Evolutionary conservation across 176 grass and related monocot species (phyloP).

Genomic region (Urochloa ruziziensis): DNA sequence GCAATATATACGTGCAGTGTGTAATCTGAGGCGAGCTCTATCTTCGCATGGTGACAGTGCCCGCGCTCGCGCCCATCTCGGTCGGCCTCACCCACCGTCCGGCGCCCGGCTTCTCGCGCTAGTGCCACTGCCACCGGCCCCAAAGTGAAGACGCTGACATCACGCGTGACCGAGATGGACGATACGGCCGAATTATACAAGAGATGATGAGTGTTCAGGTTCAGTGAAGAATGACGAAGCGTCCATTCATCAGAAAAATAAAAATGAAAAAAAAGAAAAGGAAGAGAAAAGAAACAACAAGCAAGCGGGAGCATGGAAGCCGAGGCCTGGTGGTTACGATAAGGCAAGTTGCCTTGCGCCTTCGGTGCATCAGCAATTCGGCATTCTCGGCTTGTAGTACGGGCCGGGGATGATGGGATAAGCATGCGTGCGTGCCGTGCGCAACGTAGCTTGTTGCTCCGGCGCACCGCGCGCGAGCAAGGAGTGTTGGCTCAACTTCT

Average conservation of each 20-base stretch:
- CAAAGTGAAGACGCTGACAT: background rate
- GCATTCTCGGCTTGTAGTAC: background rate
- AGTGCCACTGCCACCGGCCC: background rate
- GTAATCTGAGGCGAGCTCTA: background rate
- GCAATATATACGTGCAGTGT: constrained; percentile 23
- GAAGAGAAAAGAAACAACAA: background rate
- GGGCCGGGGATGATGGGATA: background rate
- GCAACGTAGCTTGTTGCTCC: background rate
- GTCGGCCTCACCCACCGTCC: background rate
- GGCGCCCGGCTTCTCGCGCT: background rate
- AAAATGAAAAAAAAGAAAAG: background rate
- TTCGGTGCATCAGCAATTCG: background rate
- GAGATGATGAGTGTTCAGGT: background rate
- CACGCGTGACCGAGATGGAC: background rate
- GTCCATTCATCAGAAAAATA: background rate
- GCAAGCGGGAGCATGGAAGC: background rate
- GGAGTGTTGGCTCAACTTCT: background rate
- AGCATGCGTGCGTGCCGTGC: background rate
- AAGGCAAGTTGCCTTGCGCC: background rate
- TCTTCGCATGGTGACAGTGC: background rate
- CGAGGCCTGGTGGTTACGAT: background rate
- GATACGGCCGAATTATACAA: background rate
- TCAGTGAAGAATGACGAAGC: background rate
- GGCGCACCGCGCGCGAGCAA: background rate
- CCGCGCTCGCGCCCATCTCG: background rate